A percentile compares a stretch with the other conserved stretches of the same genome.
Evolutionary conservation across 805 yeast species (phyloP).

Genomic region (Clavispora vitiphila): DNA sequence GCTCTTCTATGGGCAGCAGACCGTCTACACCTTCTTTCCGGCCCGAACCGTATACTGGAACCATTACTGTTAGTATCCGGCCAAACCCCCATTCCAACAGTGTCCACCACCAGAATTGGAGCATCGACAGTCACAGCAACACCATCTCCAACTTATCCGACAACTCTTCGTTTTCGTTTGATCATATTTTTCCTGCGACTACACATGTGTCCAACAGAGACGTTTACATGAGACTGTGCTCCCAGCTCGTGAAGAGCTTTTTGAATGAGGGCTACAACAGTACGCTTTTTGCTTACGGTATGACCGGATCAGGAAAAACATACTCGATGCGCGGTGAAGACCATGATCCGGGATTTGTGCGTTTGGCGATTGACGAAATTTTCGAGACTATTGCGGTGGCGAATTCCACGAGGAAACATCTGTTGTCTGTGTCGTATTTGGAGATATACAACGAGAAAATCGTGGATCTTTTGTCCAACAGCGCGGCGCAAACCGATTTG

Average conservation of each 20-base stretch:
- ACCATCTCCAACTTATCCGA: constrained; percentile 47
- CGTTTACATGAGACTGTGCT: constrained; percentile 57
- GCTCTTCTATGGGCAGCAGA: constrained; percentile 32
- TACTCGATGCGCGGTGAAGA: constrained; percentile 75
- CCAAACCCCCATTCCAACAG: constrained; percentile 57
- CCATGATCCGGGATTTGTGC: constrained; percentile 65
- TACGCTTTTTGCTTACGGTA: constrained; percentile 89
- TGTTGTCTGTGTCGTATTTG: constrained; percentile 63
- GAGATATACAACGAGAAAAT: constrained; percentile 87
- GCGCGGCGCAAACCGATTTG: constrained; percentile 53
- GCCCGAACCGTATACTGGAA: constrained; percentile 54
- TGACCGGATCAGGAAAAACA: constrained; percentile 93
- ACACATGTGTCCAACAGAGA: constrained; percentile 42
- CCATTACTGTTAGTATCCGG: constrained; percentile 71
- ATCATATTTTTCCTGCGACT: constrained; percentile 66
- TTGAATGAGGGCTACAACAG: constrained; percentile 72
- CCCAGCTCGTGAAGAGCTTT: constrained; percentile 49
- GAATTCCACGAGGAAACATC: constrained; percentile 27
- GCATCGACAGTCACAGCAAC: constrained; percentile 33
- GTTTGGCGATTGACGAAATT: constrained; percentile 57
- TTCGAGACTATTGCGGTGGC: constrained; percentile 42
- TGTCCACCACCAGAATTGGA: constrained; percentile 40
- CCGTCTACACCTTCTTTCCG: constrained; percentile 35
- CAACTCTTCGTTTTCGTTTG: constrained; percentile 63
- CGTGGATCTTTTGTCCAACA: constrained; percentile 43